A percentile compares a stretch with the other conserved stretches of the same genome.
Evolutionary conservation across 257 asterid species (phyloP).

Genomic region (Fraxinus excelsior): DNA sequence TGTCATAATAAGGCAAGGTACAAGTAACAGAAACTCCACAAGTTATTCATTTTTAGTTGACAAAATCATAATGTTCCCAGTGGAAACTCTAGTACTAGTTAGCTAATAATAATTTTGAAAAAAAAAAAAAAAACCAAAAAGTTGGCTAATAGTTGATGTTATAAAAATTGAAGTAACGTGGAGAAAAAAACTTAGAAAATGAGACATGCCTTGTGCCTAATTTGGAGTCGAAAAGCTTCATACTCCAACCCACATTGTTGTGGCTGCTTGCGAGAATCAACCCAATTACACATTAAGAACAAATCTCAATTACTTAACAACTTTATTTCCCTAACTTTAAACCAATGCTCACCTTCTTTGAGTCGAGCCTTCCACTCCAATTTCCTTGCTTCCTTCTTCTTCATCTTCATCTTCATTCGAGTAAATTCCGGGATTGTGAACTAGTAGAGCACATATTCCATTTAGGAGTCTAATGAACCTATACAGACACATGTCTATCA

Average conservation of each 20-base stretch:
- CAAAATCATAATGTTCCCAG: too few species aligned
- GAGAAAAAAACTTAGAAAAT: slow-evolving; percentile 70
- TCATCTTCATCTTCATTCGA: too few species aligned
- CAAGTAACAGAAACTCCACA: not conserved
- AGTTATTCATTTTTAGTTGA: not conserved
- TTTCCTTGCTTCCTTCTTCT: slow-evolving; percentile 28
- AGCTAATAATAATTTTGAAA: too few species aligned
- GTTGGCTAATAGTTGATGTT: not conserved
- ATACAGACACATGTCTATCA: slow-evolving; percentile 72
- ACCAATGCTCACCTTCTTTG: slow-evolving; percentile 61
- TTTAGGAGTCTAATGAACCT: slow-evolving; percentile 75
- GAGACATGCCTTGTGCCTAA: slow-evolving; percentile 96
- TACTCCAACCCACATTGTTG: slow-evolving; percentile 88
- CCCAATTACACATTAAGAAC: not conserved
- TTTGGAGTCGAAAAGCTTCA: slow-evolving; percentile 93
- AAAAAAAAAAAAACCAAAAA: too few species aligned
- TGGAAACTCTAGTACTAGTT: not conserved
- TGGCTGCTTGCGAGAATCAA: slow-evolving; percentile 74
- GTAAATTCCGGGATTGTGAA: too few species aligned
- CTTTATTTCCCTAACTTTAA: not conserved
- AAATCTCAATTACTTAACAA: slow-evolving; percentile 5
- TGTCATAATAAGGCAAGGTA: not conserved
- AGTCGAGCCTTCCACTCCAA: slow-evolving; percentile 41
- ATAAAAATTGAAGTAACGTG: not conserved
- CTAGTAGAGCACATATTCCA: slow-evolving; percentile 78